Percentiles rank a stretch among this genome's conserved stretches.
These are phyloP conservation scores for Rhazya stricta DNA, from an alignment of 257 asterid species.

Conservation along the genomic window DNA sequence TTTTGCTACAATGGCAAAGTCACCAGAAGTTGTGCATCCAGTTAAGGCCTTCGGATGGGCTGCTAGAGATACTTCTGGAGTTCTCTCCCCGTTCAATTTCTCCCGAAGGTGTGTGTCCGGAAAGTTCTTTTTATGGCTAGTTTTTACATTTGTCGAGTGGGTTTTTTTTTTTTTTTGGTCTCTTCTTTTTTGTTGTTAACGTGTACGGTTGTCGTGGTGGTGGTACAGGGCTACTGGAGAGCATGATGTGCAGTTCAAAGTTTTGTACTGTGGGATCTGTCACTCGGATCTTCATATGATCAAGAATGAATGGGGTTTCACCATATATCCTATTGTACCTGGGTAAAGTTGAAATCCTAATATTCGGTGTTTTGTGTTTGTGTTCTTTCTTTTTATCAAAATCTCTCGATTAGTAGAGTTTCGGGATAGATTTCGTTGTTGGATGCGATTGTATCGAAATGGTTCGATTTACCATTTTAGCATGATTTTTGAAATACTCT, in stretches of 20 bases:
- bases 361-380: neutral
- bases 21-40: neutral
- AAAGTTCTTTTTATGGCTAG: neutral
- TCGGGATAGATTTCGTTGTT: neutral
- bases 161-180: no score
- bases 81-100: conserved; percentile 40
- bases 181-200: neutral
- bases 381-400: no score
- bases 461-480: no score
- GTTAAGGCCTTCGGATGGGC: conserved; percentile 47
- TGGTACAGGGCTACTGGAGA: conserved; percentile 40
- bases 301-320: conserved; percentile 44
- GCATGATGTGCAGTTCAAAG: conserved; percentile 47
- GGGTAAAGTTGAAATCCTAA: conserved; percentile 26
- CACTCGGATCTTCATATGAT: conserved; percentile 43
- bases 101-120: conserved; percentile 29
- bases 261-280: conserved; percentile 52
- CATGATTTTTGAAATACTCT: no score
- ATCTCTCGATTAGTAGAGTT: neutral
- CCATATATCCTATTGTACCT: conserved; percentile 42
- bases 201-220: neutral
- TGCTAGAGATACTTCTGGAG: conserved; percentile 42
- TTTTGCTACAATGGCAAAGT: neutral
- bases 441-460: no score
- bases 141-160: no score